phyloP scores from a whole-genome alignment of 2,329 filamentous ascomycete genomes.

The Colletotrichum chlorophyti region DNA sequence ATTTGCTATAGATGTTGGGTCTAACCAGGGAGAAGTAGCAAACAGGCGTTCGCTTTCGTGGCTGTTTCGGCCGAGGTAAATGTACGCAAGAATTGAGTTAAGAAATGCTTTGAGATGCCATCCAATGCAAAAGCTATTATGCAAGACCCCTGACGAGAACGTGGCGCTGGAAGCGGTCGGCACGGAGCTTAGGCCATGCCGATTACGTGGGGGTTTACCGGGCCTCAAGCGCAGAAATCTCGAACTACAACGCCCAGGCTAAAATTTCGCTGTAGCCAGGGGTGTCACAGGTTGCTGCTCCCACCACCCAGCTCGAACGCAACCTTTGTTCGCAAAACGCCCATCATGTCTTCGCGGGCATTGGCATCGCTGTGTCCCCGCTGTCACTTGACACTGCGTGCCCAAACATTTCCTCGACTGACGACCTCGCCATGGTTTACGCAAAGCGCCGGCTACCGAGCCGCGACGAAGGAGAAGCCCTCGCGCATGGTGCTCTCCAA shows the following conservation, averaged over 20 bases:
- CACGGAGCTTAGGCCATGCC: conserved; percentile 27
- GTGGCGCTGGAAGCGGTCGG: conserved; percentile 15
- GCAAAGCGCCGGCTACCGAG: conserved; percentile 44
- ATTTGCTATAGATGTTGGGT: no score
- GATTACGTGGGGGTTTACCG: conserved; percentile 25
- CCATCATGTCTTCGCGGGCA: conserved; percentile 27
- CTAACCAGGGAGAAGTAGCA: no score
- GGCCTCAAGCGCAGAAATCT: conserved; percentile 25
- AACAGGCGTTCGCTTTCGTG: no score
- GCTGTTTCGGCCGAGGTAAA: no score
- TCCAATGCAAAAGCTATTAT: background rate
- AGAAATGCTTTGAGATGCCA: no score
- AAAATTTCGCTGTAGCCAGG: conserved; percentile 17
- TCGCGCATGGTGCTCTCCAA: conserved; percentile 67
- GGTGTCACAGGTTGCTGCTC: background rate
- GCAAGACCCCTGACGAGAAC: conserved; percentile 1
- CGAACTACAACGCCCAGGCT: conserved; percentile 7
- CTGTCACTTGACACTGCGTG: conserved; percentile 22
- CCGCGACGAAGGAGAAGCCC: conserved; percentile 45
- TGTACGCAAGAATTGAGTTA: no score
- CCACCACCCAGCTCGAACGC: conserved; percentile 7
- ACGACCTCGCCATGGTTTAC: conserved; percentile 39
- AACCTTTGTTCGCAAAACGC: background rate
- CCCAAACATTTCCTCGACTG: conserved; percentile 12
- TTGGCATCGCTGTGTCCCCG: conserved; percentile 26